These are phyloP conservation scores for Daedaleopsis nitida DNA, from an alignment of 768 basidiomycete species.

Conservation along the genomic window DNA sequence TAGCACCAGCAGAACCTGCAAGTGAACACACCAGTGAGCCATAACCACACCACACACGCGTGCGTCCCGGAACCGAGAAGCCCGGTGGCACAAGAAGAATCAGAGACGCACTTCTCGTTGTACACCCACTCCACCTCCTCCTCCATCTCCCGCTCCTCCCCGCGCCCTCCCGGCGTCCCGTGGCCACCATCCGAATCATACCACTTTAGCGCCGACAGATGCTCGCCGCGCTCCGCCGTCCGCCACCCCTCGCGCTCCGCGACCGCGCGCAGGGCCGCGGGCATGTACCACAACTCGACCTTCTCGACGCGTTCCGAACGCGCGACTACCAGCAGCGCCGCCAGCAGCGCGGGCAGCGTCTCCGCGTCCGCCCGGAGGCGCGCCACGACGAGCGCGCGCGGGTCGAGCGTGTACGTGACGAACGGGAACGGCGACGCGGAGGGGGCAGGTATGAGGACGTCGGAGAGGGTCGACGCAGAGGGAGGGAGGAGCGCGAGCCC, in stretches of 20 bases:
- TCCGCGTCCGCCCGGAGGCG: constrained; percentile 18
- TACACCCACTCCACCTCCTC: constrained; percentile 19
- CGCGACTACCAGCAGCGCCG: constrained; percentile 12
- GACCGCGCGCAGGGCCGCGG: constrained; percentile 3
- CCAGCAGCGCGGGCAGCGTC: constrained; percentile 16
- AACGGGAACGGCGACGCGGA: constrained; percentile 3
- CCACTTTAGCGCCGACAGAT: constrained; percentile 23
- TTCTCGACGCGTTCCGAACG: constrained; percentile 11
- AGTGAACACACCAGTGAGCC: too few relatives aligned
- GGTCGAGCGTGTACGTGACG: constrained; percentile 21
- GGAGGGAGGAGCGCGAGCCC: constrained; percentile 28
- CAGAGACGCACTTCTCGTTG: constrained; percentile 21
- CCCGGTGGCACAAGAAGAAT: background rate
- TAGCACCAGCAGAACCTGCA: constrained; percentile 20
- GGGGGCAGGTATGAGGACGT: background rate
- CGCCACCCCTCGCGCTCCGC: constrained; percentile 12
- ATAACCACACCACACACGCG: too few relatives aligned
- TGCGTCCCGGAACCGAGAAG: too few relatives aligned
- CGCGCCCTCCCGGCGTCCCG: too few relatives aligned
- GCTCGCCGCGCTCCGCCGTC: constrained; percentile 15
- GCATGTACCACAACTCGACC: constrained; percentile 21
- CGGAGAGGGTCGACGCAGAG: background rate
- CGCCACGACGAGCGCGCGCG: constrained; percentile 15
- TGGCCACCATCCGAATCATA: too few relatives aligned
- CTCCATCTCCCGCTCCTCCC: constrained; percentile 6